Base-by-base conservation (phyloP, 805 yeast genomes). In the Starmerella powellii region DNA sequence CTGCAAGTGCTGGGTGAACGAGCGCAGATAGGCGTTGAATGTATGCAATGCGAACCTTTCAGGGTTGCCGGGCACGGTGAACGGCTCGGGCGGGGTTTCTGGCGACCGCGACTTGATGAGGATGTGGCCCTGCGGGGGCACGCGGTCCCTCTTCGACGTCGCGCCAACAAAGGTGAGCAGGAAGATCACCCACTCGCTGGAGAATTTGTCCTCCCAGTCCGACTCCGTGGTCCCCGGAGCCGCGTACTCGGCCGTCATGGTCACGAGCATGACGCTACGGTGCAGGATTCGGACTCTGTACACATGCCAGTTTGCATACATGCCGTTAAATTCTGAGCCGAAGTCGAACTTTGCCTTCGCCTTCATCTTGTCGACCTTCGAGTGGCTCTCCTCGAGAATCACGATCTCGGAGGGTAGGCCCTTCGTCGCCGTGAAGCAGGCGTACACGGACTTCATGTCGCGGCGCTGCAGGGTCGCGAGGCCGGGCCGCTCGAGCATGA, bases 381-480 rank as follows among this genome's bases (percentile, higher is more conserved):
- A 15, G 24, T 48, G 46, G 38, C 52, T 48, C 30, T 48, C 52
- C 31, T 48, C 52, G 8, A 42, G 23, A 4, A 48, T 38, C 6
- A 38, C 18, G 21, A 48, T 35, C 31, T 48, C 47, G 8, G 49
- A 36, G 5, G 39, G 30, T 16, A 32, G n/a, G 17, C 24, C 31
- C 13, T 34, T 20, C 19, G 23, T 18, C 30, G 44, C 28, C 23
- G 40, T 46, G 45, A 41, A 48, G 8, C 23, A 36, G 3, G 47
- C 52, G 33, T 34, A 48, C 30, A 48, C n/a, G 1, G 50, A 42
- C 20, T 38, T 34, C 31, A 31, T 29, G 6, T 44, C 52, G n/a
- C 52, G 38, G 16, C 34, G 21, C 10, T 13, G 37, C 2, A 46
- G 21, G 16, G 17, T 37, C 3, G 41, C 31, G 21, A 48, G 34